Conservation (phyloP, 1,284 basidiomycete species). For the Salmacisia buchloeana region DNA sequence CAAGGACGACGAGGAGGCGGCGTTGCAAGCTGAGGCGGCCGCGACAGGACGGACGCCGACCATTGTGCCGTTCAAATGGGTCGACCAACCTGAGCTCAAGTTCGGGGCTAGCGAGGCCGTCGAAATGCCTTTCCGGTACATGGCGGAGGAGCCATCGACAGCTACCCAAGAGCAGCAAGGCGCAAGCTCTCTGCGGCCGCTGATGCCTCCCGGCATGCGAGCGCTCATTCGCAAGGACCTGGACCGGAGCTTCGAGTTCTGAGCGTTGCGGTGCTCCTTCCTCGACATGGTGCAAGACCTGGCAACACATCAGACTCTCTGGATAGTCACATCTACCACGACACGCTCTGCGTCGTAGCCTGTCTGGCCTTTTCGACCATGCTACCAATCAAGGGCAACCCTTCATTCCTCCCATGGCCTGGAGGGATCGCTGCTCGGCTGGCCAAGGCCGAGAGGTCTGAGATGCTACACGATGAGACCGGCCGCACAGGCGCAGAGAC, state of each 20-base stretch:
- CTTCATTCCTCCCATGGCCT: too few relatives aligned
- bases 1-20: conserved; percentile 13
- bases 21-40: conserved; percentile 12
- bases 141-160: conserved; percentile 19
- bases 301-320: neutral
- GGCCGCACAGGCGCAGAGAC: too few relatives aligned
- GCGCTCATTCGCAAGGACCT: conserved; percentile 35
- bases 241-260: conserved; percentile 39
- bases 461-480: too few relatives aligned
- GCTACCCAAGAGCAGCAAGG: neutral
- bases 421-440: too few relatives aligned
- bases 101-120: conserved; percentile 45
- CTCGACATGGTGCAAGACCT: too few relatives aligned
- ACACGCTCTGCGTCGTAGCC: too few relatives aligned
- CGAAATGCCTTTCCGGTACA: conserved; percentile 42
- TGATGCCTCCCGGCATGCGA: conserved; percentile 40
- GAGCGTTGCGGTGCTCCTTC: neutral
- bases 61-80: conserved; percentile 21
- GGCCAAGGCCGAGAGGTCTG: too few relatives aligned
- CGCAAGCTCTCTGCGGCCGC: conserved; percentile 12
- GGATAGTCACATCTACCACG: neutral
- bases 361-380: too few relatives aligned
- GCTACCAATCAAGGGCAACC: too few relatives aligned
- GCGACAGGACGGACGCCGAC: conserved; percentile 4
- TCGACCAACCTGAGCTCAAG: conserved; percentile 40